phyloP scores from a whole-genome alignment of 257 asterid genomes.

The Jaltomata sinuosa region DNA sequence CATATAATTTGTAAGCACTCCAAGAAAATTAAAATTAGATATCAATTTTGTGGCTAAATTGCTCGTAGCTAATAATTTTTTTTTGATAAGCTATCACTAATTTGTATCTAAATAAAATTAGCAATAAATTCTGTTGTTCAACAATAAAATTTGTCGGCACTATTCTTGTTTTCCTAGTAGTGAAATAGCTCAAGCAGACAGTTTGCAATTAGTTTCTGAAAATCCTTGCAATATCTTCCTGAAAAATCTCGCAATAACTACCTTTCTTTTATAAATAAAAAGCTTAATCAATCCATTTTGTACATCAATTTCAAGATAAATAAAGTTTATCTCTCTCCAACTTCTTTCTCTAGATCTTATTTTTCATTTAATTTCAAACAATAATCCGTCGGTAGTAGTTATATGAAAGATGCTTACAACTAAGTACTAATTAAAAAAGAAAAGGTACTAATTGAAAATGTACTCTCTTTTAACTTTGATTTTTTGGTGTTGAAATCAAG shows the following conservation, averaged over 20 bases:
- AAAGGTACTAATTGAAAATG: no score
- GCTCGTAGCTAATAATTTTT: no score
- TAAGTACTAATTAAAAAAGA: background rate
- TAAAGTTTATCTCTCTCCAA: background rate
- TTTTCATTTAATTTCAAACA: background rate
- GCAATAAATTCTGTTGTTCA: no score
- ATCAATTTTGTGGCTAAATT: no score
- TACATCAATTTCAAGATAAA: background rate
- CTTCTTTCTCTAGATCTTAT: background rate
- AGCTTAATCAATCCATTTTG: background rate
- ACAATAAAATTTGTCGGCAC: no score
- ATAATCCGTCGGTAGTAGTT: background rate
- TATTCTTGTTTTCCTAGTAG: no score
- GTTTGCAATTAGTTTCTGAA: background rate
- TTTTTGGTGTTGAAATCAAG: background rate
- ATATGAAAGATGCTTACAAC: background rate
- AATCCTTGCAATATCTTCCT: background rate
- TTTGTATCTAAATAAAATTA: no score
- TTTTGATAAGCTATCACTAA: no score
- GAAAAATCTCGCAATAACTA: background rate
- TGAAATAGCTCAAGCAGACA: no score
- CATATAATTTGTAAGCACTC: background rate
- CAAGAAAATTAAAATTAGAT: no score
- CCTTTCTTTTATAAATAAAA: background rate
- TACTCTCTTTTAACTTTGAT: background rate